Base-by-base conservation (phyloP, 495 filamentous ascomycete genomes). In the Xylaria telfairii region DNA sequence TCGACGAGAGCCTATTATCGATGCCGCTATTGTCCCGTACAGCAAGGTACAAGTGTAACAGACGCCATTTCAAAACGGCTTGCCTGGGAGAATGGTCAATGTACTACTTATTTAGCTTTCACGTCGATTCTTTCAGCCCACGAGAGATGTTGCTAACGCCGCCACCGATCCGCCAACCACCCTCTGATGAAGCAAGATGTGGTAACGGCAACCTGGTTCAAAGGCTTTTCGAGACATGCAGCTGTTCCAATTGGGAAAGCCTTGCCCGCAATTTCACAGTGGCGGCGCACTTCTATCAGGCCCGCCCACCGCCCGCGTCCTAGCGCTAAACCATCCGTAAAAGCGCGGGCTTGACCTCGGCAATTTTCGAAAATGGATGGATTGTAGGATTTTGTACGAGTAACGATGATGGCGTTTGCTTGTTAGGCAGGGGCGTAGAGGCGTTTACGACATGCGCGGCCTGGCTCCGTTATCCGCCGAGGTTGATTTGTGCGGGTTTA, bases 1-100 rank as follows among this genome's bases (percentile, higher is more conserved):
- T 44, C 78, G 86, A 61, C 74, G 80, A 57, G 75, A 78, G 41
- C 85, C 85, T 7, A 80, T 84, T 46, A 84, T 88, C 63, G 86
- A 88, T 69, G 87, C 87, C 76, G 86, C 85, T n/a, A 82, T 86
- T 61, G 84, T 87, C 63, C 83, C 84, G 8, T 86, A 85, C 41
- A 57, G 15, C 10, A 71, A 66, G 32, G 37, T 49, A 2, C 56
- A 59, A 17, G 26, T 54, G 30, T 54, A 54, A 54, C 26, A 7
- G 4, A 17, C 17, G 1, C 15, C 17, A 9, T 54, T 30, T n/a
- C n/a, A 4, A 17, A 54, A 54, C 12, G 3, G 28, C 13, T 37
- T 28, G 10, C 49, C 49, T 28, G 15, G 49, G 21, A 24, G 21
- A 53, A 26, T 4, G 49, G 6, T 28, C 24, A 12, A 28, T 53